These are phyloP conservation scores for Lolium multiflorum DNA, from an alignment of 176 grass and related monocot genomes.

Conservation along the genomic window DNA sequence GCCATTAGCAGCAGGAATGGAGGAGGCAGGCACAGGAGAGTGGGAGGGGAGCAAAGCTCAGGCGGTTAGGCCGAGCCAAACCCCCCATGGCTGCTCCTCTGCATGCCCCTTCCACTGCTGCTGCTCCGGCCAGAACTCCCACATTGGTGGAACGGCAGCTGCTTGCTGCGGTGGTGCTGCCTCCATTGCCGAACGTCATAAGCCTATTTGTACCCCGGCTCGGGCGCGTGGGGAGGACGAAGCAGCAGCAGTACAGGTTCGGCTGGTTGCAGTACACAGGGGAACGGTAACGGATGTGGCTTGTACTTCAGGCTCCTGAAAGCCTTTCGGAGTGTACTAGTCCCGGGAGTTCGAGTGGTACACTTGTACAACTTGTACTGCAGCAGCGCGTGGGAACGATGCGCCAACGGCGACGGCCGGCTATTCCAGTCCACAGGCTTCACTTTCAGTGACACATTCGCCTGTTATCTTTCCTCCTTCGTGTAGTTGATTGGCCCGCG, in stretches of 20 bases:
- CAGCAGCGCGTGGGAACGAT: neutral
- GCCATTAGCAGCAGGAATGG: constrained; percentile 65
- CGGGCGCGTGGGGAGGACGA: neutral
- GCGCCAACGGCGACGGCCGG: neutral
- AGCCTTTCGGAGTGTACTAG: constrained; percentile 14
- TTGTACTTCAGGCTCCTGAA: constrained; percentile 35
- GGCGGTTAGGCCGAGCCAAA: too few relatives aligned
- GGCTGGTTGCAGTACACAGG: constrained; percentile 49
- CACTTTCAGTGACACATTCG: constrained; percentile 2
- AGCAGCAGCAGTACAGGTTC: constrained; percentile 31
- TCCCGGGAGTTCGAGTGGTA: constrained; percentile 25
- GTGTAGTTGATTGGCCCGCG: too few relatives aligned
- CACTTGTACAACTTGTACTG: constrained; percentile 48
- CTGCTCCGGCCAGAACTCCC: constrained; percentile 47
- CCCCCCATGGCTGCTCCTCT: constrained; percentile 65
- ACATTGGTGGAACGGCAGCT: neutral
- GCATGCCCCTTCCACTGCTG: constrained; percentile 95
- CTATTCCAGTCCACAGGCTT: constrained; percentile 9
- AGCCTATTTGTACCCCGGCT: constrained; percentile 46
- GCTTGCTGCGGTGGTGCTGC: constrained; percentile 8
- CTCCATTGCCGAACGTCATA: neutral
- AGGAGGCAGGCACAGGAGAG: constrained; percentile 76
- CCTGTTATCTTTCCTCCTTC: too few relatives aligned
- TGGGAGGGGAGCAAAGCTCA: neutral
- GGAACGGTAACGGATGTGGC: neutral